Evolutionary conservation across 495 filamentous ascomycete genomes (phyloP).

Genomic region (Astrothelium macrocarpum): DNA sequence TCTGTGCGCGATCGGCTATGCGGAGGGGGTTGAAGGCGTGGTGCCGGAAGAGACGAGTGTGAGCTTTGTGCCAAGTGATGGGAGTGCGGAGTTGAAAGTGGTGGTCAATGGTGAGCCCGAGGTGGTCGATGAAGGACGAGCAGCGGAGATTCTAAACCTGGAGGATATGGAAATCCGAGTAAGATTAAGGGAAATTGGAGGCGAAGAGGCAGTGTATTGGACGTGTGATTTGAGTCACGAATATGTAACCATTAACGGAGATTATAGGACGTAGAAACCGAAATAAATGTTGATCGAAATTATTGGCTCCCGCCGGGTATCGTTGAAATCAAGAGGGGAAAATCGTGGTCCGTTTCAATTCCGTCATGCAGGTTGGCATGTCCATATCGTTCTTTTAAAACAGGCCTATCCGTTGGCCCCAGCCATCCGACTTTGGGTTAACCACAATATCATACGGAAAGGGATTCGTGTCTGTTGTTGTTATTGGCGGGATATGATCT

Average conservation of each 20-base stretch:
- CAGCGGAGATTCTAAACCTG: constrained; percentile 73
- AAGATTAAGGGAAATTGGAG: constrained; percentile 26
- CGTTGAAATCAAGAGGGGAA: no score
- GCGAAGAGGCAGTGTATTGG: constrained; percentile 64
- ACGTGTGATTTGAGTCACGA: constrained; percentile 98
- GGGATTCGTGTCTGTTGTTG: constrained; percentile 80
- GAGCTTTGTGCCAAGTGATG: constrained; percentile 81
- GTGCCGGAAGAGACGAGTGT: constrained; percentile 80
- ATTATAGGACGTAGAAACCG: constrained; percentile 62
- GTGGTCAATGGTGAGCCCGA: constrained; percentile 88
- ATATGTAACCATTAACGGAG: constrained; percentile 88
- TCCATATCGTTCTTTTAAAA: constrained; percentile 39
- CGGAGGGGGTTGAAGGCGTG: constrained; percentile 46
- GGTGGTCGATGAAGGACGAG: constrained; percentile 78
- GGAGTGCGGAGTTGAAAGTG: constrained; percentile 68
- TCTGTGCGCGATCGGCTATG: constrained; percentile 88
- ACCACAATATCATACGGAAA: constrained; percentile 91
- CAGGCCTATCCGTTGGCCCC: constrained; percentile 71
- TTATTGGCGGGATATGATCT: constrained; percentile 96
- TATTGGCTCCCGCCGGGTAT: neutral
- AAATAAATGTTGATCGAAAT: neutral
- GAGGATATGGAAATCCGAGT: constrained; percentile 48
- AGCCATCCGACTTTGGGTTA: constrained; percentile 67
- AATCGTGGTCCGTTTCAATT: no score
- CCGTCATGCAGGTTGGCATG: no score